phyloP scores from a whole-genome alignment of 1,284 basidiomycete genomes.

The Rhodotorula sp. region DNA sequence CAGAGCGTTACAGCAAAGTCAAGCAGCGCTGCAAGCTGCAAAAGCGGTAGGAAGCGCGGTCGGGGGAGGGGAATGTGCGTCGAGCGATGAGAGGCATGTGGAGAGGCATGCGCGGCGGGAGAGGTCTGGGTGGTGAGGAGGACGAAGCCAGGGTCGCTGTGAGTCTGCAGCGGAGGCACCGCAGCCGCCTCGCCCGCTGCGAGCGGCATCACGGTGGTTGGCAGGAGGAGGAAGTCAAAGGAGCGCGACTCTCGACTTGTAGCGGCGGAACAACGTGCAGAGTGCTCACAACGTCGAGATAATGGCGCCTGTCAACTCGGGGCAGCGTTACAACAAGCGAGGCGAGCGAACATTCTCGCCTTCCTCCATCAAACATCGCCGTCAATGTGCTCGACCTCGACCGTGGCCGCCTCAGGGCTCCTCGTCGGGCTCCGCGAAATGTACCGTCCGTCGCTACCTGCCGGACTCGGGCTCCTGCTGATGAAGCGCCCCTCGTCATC shows the following conservation, averaged over 20 bases:
- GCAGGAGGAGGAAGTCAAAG: background rate
- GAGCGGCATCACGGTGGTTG: background rate
- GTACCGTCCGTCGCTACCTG: constrained; percentile 29
- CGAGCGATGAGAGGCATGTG: background rate
- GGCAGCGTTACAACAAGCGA: background rate
- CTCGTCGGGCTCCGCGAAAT: constrained; percentile 34
- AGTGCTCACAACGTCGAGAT: background rate
- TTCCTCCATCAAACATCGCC: constrained; percentile 26
- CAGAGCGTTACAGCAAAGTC: constrained; percentile 2
- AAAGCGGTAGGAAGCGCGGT: constrained; percentile 13
- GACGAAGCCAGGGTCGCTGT: constrained; percentile 1
- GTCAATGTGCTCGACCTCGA: constrained; percentile 34
- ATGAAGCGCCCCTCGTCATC: constrained; percentile 26
- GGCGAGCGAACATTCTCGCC: background rate
- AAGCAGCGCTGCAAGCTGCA: background rate
- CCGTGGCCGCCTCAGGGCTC: constrained; percentile 29
- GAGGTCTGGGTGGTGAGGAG: constrained; percentile 8
- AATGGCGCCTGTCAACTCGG: background rate
- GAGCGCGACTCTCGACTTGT: background rate
- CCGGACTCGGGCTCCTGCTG: constrained; percentile 31
- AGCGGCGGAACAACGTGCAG: too few relatives aligned
- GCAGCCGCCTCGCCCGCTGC: background rate
- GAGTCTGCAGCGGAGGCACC: background rate
- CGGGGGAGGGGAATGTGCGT: constrained; percentile 1
- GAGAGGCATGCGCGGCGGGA: background rate